A percentile compares a stretch with the other conserved stretches of the same genome.
These are phyloP conservation scores for Scytalidium sp. DNA, from an alignment of 2,329 filamentous ascomycete genomes.

Conservation along the genomic window DNA sequence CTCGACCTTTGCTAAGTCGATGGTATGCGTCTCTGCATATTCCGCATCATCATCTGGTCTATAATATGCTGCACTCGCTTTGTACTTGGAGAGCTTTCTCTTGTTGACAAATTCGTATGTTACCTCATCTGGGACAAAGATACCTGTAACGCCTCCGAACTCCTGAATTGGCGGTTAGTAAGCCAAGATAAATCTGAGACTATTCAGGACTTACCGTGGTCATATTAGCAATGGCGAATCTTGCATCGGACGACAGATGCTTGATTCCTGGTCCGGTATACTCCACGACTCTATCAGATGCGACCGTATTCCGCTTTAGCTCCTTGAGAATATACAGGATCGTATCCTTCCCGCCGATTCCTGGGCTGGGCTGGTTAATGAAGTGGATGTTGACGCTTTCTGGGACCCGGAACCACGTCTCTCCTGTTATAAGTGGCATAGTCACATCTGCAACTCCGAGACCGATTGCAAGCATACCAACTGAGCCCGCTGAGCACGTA, in stretches of 20 bases:
- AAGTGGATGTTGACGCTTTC: constrained; percentile 39
- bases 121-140: constrained; percentile 37
- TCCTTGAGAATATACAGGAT: constrained; percentile 41
- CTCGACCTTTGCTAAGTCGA: constrained; percentile 36
- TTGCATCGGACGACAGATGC: constrained; percentile 37
- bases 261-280: constrained; percentile 38
- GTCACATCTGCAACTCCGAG: constrained; percentile 43
- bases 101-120: constrained; percentile 32
- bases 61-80: constrained; percentile 33
- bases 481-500: constrained; percentile 40
- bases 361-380: constrained; percentile 30
- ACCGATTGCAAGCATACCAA: constrained; percentile 40
- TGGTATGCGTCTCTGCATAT: constrained; percentile 33
- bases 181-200: background rate
- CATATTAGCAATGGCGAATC: constrained; percentile 47
- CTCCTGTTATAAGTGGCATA: constrained; percentile 40
- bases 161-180: constrained; percentile 24
- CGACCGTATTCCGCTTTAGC: constrained; percentile 43
- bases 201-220: constrained; percentile 26
- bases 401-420: constrained; percentile 45
- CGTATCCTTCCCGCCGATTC: constrained; percentile 42
- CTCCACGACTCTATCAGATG: constrained; percentile 41
- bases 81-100: constrained; percentile 32
- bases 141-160: constrained; percentile 40
- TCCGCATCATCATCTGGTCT: constrained; percentile 33